Percentiles rank a stretch among this genome's conserved stretches.
Conservation (phyloP, 352 stramenopile genomes). For the Phytophthora kernoviae region DNA sequence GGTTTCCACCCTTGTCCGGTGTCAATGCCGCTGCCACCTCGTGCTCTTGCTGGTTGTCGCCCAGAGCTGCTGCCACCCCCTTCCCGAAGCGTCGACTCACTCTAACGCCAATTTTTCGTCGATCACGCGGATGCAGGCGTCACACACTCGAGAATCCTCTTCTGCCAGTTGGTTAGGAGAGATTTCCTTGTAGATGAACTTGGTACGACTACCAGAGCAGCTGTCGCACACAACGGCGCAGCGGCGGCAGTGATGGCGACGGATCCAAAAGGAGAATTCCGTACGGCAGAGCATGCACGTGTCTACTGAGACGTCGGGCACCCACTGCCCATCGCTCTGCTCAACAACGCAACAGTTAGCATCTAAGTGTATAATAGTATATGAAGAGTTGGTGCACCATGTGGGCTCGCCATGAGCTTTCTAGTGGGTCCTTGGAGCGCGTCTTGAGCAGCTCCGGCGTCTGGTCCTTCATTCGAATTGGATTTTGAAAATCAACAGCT, state of each 20-base stretch:
- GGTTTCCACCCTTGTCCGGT: conserved; percentile 59
- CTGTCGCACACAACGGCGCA: conserved; percentile 82
- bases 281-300: conserved; percentile 84
- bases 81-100: conserved; percentile 79
- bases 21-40: conserved; percentile 31
- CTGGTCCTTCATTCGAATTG: conserved; percentile 26
- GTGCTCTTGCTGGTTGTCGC: conserved; percentile 45
- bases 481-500: conserved; percentile 24
- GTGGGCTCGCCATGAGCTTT: conserved; percentile 87
- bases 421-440: conserved; percentile 81
- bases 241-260: conserved; percentile 89
- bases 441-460: conserved; percentile 69
- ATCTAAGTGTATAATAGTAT: neutral
- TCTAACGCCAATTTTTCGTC: conserved; percentile 82
- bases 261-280: conserved; percentile 88
- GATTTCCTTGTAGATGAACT: conserved; percentile 90
- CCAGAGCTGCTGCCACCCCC: conserved; percentile 18
- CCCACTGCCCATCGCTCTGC: conserved; percentile 85
- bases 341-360: conserved; percentile 6
- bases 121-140: conserved; percentile 84
- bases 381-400: conserved; percentile 50
- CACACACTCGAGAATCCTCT: conserved; percentile 79
- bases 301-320: conserved; percentile 77
- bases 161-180: conserved; percentile 55
- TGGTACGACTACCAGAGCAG: conserved; percentile 80